A percentile compares a stretch with the other conserved stretches of the same genome.
Conservation (phyloP, 2,329 filamentous ascomycete species). For the Aspergillus puulaauensis region DNA sequence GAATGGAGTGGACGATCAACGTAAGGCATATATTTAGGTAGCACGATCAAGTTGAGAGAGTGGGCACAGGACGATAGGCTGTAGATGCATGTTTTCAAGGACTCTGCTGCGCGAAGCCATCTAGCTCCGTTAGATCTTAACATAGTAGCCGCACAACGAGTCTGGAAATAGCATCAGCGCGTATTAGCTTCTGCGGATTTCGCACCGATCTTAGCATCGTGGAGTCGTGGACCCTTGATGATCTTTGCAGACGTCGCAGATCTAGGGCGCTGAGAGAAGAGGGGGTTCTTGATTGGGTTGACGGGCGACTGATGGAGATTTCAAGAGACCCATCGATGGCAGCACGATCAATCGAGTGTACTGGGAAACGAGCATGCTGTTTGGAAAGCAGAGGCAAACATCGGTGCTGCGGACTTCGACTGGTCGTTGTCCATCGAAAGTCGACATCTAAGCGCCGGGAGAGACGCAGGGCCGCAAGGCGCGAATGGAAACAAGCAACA, state of each 20-base stretch:
- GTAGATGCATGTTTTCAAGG: neutral
- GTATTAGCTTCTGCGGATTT: constrained; percentile 12
- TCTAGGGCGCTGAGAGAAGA: neutral
- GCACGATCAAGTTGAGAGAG: constrained; percentile 2
- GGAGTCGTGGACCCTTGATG: neutral
- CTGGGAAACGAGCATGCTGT: neutral
- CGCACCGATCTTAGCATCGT: neutral
- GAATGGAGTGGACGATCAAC: constrained; percentile 3
- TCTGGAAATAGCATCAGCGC: constrained; percentile 23
- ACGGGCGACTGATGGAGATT: neutral
- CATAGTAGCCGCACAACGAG: constrained; percentile 3
- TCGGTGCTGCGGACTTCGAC: neutral
- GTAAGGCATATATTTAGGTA: constrained; percentile 2
- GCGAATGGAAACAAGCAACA: constrained; percentile 15
- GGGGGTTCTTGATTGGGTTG: constrained; percentile 7
- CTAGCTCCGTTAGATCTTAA: constrained; percentile 3
- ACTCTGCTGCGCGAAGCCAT: neutral
- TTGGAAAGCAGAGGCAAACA: neutral
- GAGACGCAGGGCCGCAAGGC: neutral
- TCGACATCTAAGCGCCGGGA: constrained; percentile 7
- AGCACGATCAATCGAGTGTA: neutral
- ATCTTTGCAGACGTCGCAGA: neutral
- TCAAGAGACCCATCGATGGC: neutral
- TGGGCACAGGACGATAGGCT: constrained; percentile 11
- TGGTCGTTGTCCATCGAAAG: neutral